Evolutionary conservation across 164 flowering plant species (phyloP), one percentile per base, ranked within the genome.

Genomic region (Sedum album): DNA sequence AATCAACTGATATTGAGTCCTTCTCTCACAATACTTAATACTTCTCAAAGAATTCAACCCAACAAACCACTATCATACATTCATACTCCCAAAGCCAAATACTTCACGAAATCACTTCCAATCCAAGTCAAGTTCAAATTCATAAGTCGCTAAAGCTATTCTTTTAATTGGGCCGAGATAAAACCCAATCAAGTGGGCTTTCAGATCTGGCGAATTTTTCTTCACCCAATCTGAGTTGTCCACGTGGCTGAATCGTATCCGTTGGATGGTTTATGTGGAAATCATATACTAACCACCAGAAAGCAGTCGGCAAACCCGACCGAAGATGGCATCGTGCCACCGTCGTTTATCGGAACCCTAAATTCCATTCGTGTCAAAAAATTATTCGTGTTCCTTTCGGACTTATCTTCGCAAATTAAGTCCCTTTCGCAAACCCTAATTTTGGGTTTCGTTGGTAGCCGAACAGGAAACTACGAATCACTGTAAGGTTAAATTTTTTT

Each of bases 351-450:
- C 20, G 48, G 48, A 44, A 17, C 48, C 48, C 48, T 44, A 15
- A 44, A 13, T 44, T 44, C 2, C 48, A 4, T 13, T 44, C 15
- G 5, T 17, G 48, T 44, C 4, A 14, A 44, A 44, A 14, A 44
- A 44, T 11, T 11, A 0, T 2, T 1, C 20, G 1, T 11, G 4
- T 17, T 44, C 48, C 4, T 13, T 44, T 44, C 48, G 5, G 20
- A 28, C 33, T 57, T 57, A 28, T 57, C 33, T 5, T 51, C 57
- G 57, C 21, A 51, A 25, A 2, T 28, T 13, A 14, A 28, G 2
- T 57, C 62, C 48, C 20, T 26, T 28, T 28, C 62, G 62, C 31
- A 28, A 57, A 57, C 33, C 62, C 62, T 57, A 57, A 26, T 57
- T 55, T 28, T 15, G 35, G 31, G 0, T 28, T 57, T 28, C 33